Base-by-base conservation (phyloP, 108 stramenopile species). In the Cyclostephanos tholiformis region DNA sequence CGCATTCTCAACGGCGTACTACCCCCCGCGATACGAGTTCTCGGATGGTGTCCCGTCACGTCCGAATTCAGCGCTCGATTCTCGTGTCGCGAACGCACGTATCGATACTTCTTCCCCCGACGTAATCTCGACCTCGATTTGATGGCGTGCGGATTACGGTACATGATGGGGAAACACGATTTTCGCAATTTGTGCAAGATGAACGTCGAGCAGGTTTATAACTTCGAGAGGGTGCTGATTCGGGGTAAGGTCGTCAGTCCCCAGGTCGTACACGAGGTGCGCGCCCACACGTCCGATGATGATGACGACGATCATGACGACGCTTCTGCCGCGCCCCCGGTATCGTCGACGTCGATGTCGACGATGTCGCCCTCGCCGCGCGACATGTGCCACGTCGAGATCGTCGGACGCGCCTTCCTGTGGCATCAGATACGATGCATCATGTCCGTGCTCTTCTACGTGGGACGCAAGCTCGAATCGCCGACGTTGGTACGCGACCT, bases 381-480 rank as follows among this genome's bases (percentile, higher is more conserved):
- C 65, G 82, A 85, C 35, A 76, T 91, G 67, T 90, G 84, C 60
- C 92, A 88, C 69, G 78, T 97, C 25, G 72, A 96, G 82, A 92
- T 99, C 44, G 67, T 74, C 19, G 99, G 98, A 6, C 92, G 93
- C 58, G 97, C 99, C 43, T 99, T 99, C 72, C 76, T 98, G 23
- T 99, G 99, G 99, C 99, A 99, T 82, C 97, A 97, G 85, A 96
- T 99, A 60, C 91, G 99, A 22, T 98, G 95, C 79, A 96, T 99
- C 61, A 96, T 93, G 65, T 78, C 94, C 11, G 83, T 99, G 22
- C 70, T 98, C 12, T 97, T 98, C 71, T 77, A 96, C 60, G 88
- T 99, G 25, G 99, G 98, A 13, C 83, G 82, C 36, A 82, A 91
- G 22, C 87, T 88, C 27, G 99, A 99, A 85, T 39, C 71, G 2